Evolutionary conservation across 1,284 basidiomycete species (phyloP).

Genomic region (Ceratobasidium theobromae): DNA sequence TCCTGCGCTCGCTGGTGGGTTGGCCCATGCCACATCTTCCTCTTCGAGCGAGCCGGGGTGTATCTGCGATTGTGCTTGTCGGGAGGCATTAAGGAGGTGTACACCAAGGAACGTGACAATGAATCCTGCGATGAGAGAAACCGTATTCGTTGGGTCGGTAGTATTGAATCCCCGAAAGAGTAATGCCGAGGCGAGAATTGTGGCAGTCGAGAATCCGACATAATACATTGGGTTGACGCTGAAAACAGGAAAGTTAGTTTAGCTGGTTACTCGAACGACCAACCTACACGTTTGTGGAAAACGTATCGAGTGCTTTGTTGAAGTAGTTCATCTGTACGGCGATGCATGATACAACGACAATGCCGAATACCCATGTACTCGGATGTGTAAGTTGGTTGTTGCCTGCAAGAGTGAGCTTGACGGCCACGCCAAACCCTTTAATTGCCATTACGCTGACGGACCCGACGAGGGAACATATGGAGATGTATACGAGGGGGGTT

Average conservation of each 20-base stretch:
- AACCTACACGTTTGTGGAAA: slow-evolving; percentile 95
- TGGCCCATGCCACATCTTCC: slow-evolving; percentile 43
- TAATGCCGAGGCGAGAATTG: slow-evolving; percentile 92
- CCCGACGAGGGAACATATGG: slow-evolving; percentile 89
- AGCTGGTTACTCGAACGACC: slow-evolving; percentile 5
- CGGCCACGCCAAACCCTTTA: slow-evolving; percentile 94
- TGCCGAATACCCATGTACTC: slow-evolving; percentile 92
- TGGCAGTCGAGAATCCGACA: slow-evolving; percentile 96
- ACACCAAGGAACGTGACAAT: slow-evolving; percentile 90
- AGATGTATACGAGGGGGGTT: slow-evolving; percentile 91
- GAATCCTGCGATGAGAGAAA: slow-evolving; percentile 86
- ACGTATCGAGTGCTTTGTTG: slow-evolving; percentile 97
- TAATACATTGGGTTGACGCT: slow-evolving; percentile 99
- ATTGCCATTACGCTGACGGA: slow-evolving; percentile 91
- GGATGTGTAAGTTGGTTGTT: slow-evolving; percentile 96
- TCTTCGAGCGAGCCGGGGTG: slow-evolving; percentile 44
- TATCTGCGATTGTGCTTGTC: slow-evolving; percentile 53
- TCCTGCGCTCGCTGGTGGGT: slow-evolving; percentile 55
- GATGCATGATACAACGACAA: slow-evolving; percentile 84
- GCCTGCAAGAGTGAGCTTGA: slow-evolving; percentile 92
- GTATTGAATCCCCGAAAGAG: slow-evolving; percentile 98
- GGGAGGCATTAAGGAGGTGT: slow-evolving; percentile 84
- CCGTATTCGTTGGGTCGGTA: slow-evolving; percentile 72
- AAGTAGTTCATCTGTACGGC: slow-evolving; percentile 98
- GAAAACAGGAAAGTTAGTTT: slow-evolving; percentile 8